Base-by-base conservation (phyloP, 768 basidiomycete species). In the Psilocybe cyanescens region DNA sequence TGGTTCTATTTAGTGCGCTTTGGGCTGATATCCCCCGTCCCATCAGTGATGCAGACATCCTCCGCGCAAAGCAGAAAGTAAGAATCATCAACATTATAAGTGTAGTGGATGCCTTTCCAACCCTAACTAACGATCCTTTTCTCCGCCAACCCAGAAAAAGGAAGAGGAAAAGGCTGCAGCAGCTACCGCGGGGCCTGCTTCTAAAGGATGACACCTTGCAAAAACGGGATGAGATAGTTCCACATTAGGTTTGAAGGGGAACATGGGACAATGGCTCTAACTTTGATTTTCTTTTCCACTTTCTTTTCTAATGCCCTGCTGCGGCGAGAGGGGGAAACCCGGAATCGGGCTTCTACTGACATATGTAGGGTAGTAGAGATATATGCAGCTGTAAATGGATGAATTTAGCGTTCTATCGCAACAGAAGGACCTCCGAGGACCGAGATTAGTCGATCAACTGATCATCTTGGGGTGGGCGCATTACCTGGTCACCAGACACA, bases 41-140 rank as follows among this genome's bases (percentile, higher is more conserved):
- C 58, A 62, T 57, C 70, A 94, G 92, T 60, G 91, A 94, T 73
- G 91, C 92, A 46, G 88, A 88, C 67, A 83, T 84, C 48, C 72
- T 94, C 61, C 83, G 88, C 59, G 85, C 86, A 62, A 94, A 94
- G 72, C 91, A 93, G 73, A 91, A 89, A 88, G 91, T 87, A 76
- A 45, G 79, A 19, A 29, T 45, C 31, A 47, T 58, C 55, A 39
- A 19, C n/a, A 17, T 48, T 14, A 46, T 35, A 39, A 31, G 37
- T 19, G 29, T 46, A 14, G 4, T 19, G 14, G 49, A 28, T 31
- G 24, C 41, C 48, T 33, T 35, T 51, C 31, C 48, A 59, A 35
- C 56, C 41, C 39, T 44, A n/a, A 44, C 39, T 44, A n/a, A 44
- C 41, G 14, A 65, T 29, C 28, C 37, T 52, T 41, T 49, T 48